Percentiles rank a stretch among this genome's conserved stretches.
Evolutionary conservation across 169 alveolate species (phyloP).

Genomic region (Perkinsus olseni): DNA sequence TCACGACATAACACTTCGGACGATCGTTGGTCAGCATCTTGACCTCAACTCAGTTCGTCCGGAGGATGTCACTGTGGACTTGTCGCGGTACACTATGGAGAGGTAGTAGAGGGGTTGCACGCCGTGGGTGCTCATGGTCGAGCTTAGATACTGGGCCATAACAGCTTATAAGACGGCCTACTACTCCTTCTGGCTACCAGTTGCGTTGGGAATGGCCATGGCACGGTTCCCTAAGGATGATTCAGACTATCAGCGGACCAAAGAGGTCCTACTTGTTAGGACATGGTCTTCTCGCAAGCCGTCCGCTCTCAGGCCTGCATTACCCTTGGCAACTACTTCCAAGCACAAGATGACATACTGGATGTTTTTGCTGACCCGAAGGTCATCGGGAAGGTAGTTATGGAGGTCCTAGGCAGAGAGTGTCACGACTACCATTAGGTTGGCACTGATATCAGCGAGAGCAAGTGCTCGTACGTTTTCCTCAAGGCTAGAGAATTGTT

Average conservation of each 20-base stretch:
- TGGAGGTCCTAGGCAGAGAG: neutral
- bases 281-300: no score
- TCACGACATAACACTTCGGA: slow-evolving; percentile 18
- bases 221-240: neutral
- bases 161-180: slow-evolving; percentile 32
- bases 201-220: slow-evolving; percentile 30
- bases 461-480: slow-evolving; percentile 27
- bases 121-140: no score
- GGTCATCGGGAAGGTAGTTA: slow-evolving; percentile 11
- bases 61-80: neutral
- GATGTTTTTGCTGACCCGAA: slow-evolving; percentile 31
- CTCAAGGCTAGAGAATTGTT: neutral
- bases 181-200: slow-evolving; percentile 39
- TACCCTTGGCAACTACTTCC: slow-evolving; percentile 32
- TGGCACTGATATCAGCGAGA: slow-evolving; percentile 39
- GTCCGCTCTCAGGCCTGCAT: slow-evolving; percentile 17
- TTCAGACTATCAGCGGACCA: neutral
- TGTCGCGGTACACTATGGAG: slow-evolving; percentile 3
- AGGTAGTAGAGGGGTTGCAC: no score
- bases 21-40: slow-evolving; percentile 40
- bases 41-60: slow-evolving; percentile 23
- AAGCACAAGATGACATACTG: slow-evolving; percentile 43
- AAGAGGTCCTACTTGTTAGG: neutral
- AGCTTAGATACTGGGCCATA: slow-evolving; percentile 9
- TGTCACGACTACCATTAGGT: neutral